These are phyloP conservation scores for Russula brevipes DNA, from an alignment of 768 basidiomycete genomes.

Conservation along the genomic window DNA sequence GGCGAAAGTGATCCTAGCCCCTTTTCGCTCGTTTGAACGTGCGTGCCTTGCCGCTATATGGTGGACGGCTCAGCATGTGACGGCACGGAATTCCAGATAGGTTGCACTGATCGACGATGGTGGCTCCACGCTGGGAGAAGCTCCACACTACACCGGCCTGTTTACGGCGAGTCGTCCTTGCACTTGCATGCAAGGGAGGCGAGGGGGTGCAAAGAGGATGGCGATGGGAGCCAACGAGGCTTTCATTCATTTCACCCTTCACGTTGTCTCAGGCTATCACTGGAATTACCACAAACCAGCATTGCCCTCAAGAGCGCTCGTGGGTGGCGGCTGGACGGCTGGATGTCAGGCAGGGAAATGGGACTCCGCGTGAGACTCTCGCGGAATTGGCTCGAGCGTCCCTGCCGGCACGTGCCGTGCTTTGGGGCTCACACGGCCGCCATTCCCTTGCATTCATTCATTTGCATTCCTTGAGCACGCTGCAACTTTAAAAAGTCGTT, in stretches of 20 bases:
- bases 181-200: background rate
- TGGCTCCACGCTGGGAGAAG: background rate
- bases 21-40: too few species aligned
- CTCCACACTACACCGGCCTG: background rate
- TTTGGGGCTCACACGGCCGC: too few species aligned
- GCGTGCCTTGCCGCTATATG: too few species aligned
- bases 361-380: background rate
- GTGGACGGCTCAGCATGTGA: too few species aligned
- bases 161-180: background rate
- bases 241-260: background rate
- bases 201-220: background rate
- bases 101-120: too few species aligned
- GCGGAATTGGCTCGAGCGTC: too few species aligned
- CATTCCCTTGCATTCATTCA: background rate
- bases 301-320: background rate
- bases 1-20: too few species aligned
- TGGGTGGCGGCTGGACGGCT: background rate
- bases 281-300: background rate
- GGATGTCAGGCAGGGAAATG: background rate
- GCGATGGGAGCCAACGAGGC: background rate
- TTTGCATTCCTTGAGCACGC: background rate
- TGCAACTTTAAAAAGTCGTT: constrained; percentile 1
- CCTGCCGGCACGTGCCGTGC: too few species aligned
- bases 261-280: background rate
- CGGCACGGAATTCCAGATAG: too few species aligned